Conservation (phyloP, 2,329 filamentous ascomycete species). For the Tricladium varicosporioides region DNA sequence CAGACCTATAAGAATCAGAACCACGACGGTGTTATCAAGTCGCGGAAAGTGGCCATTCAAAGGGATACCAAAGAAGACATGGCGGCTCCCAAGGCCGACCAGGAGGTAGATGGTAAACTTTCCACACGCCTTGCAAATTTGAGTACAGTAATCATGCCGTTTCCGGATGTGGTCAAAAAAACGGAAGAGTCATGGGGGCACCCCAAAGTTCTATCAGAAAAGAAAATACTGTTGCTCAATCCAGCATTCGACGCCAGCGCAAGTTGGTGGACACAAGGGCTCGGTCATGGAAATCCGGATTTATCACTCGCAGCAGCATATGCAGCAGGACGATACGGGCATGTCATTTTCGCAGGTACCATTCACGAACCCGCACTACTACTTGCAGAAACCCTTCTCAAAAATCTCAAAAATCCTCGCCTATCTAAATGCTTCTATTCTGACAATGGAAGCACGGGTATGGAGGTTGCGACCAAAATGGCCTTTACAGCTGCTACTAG, state of each 20-base stretch:
- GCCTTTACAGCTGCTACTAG: conserved; percentile 65
- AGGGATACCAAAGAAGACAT: too few relatives aligned
- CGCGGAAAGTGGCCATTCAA: too few relatives aligned
- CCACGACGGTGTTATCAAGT: too few relatives aligned
- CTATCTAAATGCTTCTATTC: conserved; percentile 75
- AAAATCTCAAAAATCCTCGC: conserved; percentile 59
- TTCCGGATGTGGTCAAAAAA: too few relatives aligned
- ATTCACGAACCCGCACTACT: conserved; percentile 75
- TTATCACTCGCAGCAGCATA: conserved; percentile 75
- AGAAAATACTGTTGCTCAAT: conserved; percentile 44
- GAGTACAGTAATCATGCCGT: too few relatives aligned
- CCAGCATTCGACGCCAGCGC: conserved; percentile 80
- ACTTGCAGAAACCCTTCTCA: conserved; percentile 64
- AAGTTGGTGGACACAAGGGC: conserved; percentile 89
- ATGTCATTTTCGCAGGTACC: conserved; percentile 82
- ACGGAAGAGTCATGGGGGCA: too few relatives aligned
- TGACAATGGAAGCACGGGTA: conserved; percentile 80
- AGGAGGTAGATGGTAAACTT: too few relatives aligned
- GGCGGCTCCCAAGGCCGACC: too few relatives aligned
- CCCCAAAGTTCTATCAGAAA: background rate
- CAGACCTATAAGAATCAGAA: conserved; percentile 46
- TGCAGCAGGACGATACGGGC: conserved; percentile 79
- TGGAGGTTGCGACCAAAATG: conserved; percentile 86
- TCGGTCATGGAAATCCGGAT: conserved; percentile 74
- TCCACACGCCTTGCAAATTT: too few relatives aligned